Evolutionary conservation across 2,329 filamentous ascomycete species (phyloP), one percentile per base, ranked within the genome.

Genomic region (Talaromyces amestolkiae): DNA sequence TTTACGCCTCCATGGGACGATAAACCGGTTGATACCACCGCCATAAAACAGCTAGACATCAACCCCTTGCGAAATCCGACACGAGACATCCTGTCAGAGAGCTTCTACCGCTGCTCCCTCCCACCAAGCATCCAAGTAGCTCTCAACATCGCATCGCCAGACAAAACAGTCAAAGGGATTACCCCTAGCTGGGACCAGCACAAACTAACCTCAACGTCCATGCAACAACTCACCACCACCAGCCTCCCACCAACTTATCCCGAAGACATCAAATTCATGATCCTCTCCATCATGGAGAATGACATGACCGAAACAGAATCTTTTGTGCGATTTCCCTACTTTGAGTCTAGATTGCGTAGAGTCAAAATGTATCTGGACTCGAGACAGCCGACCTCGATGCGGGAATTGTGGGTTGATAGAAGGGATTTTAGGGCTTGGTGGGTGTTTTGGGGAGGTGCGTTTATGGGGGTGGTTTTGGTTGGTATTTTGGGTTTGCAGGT

Each of bases 371-470:
- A 65, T 43, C 33, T 65, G 15, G 64, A 65, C 19, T 58, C 64
- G 13, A 51, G 51, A 7, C 51, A 62, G 43, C 58, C 64, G 31
- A 17, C 22, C 2, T 62, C 51, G 7, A 35, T 61, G 7, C 43
- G 33, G 9, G 9, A 65, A 51, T 11, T 65, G 37, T 65, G 64
- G 64, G 17, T 22, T 49, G 58, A 65, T 62, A 41, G 64, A 19
- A 58, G 58, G 24, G 49, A 65, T 65, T 65, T 24, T 65, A 31
- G 43, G 51, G 56, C 58, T 27, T 65, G 64, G 64, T 65, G 51
- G 56, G 49, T 49, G 17, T 65, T 62, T 51, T 65, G 58, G 58
- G 64, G 22, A 19, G 37, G 19, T 35, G 19, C 17, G 27, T 22
- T 51, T 8, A 6, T 61, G 19, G 43, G 43, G 19, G 19, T 24